Evolutionary conservation across 2,329 filamentous ascomycete species (phyloP), one percentile per base, ranked within the genome.

Genomic region (Trichoderma sp.): DNA sequence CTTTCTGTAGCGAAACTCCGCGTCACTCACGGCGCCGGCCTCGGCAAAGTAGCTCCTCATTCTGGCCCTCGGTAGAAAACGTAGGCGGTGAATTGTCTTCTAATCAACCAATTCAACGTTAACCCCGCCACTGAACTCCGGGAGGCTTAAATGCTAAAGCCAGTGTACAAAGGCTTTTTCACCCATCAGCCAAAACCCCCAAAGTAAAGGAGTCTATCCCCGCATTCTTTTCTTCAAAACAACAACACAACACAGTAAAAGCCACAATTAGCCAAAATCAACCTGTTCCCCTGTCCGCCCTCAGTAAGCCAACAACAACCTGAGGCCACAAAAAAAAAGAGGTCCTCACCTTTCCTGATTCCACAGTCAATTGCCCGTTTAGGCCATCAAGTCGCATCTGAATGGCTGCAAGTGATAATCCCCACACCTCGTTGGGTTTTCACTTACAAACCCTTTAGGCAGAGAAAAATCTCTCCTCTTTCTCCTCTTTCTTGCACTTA

Each of bases 311-410:
- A 43, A 35, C 57, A 43, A 35, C 33, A 33, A 35, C 35, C 57
- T 59, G 21, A 43, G 57, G 35, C 63, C 43, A 13, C 19, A 29
- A 33, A n/a, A 35, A 61, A 27, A 49, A 37, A 35, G 37, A 11
- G 14, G 11, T n/a, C 27, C 24, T 47, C 21, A 14, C 59, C 37
- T 40, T 24, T 31, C 61, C 43, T 43, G 49, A 40, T 56, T 52
- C 40, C 29, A 37, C 55, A 29, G 40, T 29, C 55, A 67, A 33
- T 61, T 68, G 60, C 65, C 65, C 31, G 16, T 53, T 68, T 61
- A 16, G 57, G 65, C 65, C 65, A 47, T 43, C 47, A 37, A 35
- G 40, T 68, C 65, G 49, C 43, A 53, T 56, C 65, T 68, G 65
- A 68, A 60, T 68, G 65, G 65, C 65, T 61, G 35, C 57, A 35